Base-by-base conservation (phyloP, 2,329 filamentous ascomycete species). In the Scedosporium apiospermum region DNA sequence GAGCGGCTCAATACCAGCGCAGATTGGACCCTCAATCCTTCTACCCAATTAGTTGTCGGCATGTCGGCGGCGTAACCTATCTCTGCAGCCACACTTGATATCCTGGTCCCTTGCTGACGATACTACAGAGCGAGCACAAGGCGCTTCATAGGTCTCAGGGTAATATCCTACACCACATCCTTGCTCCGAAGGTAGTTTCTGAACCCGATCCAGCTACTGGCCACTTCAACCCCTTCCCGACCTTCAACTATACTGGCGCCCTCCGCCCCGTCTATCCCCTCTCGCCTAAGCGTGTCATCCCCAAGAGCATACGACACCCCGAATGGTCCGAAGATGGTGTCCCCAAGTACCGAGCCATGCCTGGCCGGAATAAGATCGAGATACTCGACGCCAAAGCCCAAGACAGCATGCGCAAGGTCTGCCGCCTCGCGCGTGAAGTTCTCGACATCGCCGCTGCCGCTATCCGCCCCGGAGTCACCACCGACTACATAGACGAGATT, bases 391-490 rank as follows among this genome's bases (percentile, higher is more conserved):
- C 88, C 70, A 85, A 89, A 72, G 89, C 88, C 63, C 88, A 92
- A 71, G 89, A 93, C 69, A 90, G 83, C 53, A 98, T 99, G 95
- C 87, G 93, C 69, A 96, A 93, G 74, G 92, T 95, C 59, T 97
- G 93, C 76, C 84, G 85, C 59, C 76, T 97, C 65, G 91, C 90
- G 18, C 83, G 95, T 73, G 95, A 99, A 77, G 92, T 98, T 10
- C 78, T 99, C 65, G 95, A 99, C 74, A 89, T 96, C 71, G 91
- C 93, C 1, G 95, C 91, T 0, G 86, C 88, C 14, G 93, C 88
- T 60, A 78, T 89, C 57, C 88, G 87, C 71, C 93, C 95, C n/a
- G 95, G 95, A 58, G 88, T 98, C 41, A 97, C 93, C 6, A 98
- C 95, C 6, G 95, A 99, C 72, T 88, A 96, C 69, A 91, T 99